These are phyloP conservation scores for Ephemerocybe angulata DNA, from an alignment of 768 basidiomycete species.

Conservation along the genomic window DNA sequence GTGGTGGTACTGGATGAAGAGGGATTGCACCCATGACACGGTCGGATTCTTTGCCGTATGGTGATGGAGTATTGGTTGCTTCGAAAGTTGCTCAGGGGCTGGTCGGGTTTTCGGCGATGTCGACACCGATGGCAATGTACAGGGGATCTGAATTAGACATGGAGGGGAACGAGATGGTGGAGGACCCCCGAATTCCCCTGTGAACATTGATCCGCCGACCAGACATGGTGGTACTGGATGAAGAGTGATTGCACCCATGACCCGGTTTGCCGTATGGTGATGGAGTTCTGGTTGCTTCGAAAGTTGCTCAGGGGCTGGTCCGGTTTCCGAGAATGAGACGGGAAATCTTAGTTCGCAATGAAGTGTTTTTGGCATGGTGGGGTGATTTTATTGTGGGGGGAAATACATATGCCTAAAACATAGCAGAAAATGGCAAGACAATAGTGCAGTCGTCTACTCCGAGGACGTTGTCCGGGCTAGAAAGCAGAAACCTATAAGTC, in stretches of 20 bases:
- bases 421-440: constrained; percentile 17
- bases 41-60: neutral
- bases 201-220: too few species aligned
- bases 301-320: too few species aligned
- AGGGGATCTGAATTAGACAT: constrained; percentile 22
- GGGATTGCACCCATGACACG: neutral
- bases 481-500: constrained; percentile 2
- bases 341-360: neutral
- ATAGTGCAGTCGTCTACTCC: constrained; percentile 33
- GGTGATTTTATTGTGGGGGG: constrained; percentile 22
- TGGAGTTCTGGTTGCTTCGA: too few species aligned
- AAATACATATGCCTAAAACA: constrained; percentile 35
- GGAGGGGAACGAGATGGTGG: neutral
- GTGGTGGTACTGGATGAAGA: constrained; percentile 1
- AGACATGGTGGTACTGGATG: neutral
- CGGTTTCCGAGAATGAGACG: too few species aligned
- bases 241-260: neutral
- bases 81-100: too few species aligned
- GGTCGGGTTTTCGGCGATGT: too few species aligned
- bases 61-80: too few species aligned
- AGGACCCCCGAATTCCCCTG: too few species aligned
- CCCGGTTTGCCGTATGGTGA: neutral
- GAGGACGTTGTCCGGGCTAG: constrained; percentile 49
- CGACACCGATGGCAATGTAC: constrained; percentile 82
- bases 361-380: constrained; percentile 5